These are phyloP conservation scores for Asterella californica DNA, from an alignment of 225 moss, liverwort and hornwort genomes.

Conservation along the genomic window DNA sequence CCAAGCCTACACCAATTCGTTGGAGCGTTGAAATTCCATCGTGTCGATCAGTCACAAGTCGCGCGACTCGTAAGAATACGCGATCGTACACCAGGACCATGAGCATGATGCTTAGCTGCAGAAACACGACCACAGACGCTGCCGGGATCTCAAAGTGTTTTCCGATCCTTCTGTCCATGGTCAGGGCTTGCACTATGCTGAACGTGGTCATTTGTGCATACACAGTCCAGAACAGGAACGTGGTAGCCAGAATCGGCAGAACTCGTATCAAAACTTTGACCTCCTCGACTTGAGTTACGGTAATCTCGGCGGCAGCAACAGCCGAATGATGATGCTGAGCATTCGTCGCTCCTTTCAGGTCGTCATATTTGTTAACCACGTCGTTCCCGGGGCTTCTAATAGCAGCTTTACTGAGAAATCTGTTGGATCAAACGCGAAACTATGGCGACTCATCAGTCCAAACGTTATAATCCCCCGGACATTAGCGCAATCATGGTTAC, in stretches of 20 bases:
- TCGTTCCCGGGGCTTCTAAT: not conserved
- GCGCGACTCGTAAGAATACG: constrained; percentile 47
- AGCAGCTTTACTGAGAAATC: constrained; percentile 40
- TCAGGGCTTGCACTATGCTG: constrained; percentile 56
- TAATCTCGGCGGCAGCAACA: not conserved
- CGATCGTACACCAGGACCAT: constrained; percentile 50
- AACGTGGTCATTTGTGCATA: constrained; percentile 80
- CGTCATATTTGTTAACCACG: not conserved
- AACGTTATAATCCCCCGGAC: too few species aligned
- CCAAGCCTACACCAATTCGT: constrained; percentile 65
- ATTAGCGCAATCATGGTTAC: not conserved
- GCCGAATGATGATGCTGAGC: not conserved
- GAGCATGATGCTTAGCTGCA: constrained; percentile 50
- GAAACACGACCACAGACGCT: constrained; percentile 55
- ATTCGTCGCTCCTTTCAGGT: not conserved
- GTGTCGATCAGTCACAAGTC: constrained; percentile 43
- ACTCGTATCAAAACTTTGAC: constrained; percentile 61
- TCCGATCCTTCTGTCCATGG: constrained; percentile 58
- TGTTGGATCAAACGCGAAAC: not conserved
- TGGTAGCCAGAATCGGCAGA: constrained; percentile 60
- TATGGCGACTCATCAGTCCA: not conserved
- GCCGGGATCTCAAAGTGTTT: constrained; percentile 55
- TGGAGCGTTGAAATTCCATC: constrained; percentile 64
- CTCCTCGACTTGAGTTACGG: constrained; percentile 85
- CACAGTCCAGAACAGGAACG: constrained; percentile 66